These are phyloP conservation scores for Leishmania martiniquensis DNA, from an alignment of 208 protist species.

Conservation along the genomic window DNA sequence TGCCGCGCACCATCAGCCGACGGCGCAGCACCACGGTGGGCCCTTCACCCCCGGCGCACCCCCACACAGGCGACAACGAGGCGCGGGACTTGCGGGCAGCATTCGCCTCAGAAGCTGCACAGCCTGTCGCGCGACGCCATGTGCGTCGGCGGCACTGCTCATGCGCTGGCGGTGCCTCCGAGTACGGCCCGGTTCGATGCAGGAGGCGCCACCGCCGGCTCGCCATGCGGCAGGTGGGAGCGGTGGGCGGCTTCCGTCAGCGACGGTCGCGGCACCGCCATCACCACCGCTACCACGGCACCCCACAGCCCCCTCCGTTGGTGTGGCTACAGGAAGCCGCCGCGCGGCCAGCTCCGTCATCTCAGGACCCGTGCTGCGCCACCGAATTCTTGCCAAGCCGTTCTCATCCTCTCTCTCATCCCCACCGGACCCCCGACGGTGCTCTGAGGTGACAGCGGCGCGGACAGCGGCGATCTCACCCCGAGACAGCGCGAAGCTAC, in stretches of 20 bases:
- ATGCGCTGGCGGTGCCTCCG: not conserved
- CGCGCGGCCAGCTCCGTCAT: not conserved
- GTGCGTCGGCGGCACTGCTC: not conserved
- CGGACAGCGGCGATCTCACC: not conserved
- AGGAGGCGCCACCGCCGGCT: not conserved
- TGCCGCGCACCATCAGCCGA: not conserved
- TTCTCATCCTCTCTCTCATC: not conserved
- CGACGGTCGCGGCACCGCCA: not conserved
- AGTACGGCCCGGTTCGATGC: not conserved
- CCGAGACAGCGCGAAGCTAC: not conserved
- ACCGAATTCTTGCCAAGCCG: not conserved
- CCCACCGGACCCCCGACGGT: not conserved
- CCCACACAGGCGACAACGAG: not conserved
- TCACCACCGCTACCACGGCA: not conserved
- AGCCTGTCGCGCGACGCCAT: not conserved
- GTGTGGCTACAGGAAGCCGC: not conserved
- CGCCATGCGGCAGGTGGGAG: constrained; percentile 17
- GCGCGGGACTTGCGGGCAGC: not conserved
- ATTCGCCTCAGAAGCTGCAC: not conserved
- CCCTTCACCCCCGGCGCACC: not conserved
- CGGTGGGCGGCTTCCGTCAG: constrained; percentile 19
- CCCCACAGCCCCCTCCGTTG: not conserved
- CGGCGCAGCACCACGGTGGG: not conserved
- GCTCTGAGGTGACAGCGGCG: not conserved
- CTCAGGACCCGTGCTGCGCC: not conserved